Evolutionary conservation across 1,284 basidiomycete species (phyloP).

Genomic region (Phellopilus nigrolimitatus): DNA sequence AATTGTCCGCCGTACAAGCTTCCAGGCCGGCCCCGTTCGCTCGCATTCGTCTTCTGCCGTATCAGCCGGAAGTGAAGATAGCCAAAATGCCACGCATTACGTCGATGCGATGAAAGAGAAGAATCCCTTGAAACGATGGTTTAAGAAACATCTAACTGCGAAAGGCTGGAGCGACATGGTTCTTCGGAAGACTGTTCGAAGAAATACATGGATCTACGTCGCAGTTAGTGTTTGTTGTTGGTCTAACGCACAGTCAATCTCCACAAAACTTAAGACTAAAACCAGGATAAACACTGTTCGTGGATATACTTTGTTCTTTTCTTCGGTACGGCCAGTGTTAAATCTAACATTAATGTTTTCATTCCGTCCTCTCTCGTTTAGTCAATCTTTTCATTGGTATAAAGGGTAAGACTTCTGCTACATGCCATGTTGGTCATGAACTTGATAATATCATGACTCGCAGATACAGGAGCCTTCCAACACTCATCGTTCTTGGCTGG

Average conservation of each 20-base stretch:
- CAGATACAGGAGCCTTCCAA: slow-evolving; percentile 59
- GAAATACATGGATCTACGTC: slow-evolving; percentile 70
- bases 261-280: too few species aligned
- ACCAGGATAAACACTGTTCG: slow-evolving; percentile 25
- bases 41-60: slow-evolving; percentile 20
- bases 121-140: slow-evolving; percentile 26
- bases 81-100: slow-evolving; percentile 49
- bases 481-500: slow-evolving; percentile 64
- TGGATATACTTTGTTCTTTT: slow-evolving; percentile 5
- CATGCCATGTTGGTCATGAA: neutral
- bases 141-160: slow-evolving; percentile 5
- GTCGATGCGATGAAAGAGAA: slow-evolving; percentile 32
- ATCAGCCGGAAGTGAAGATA: slow-evolving; percentile 27
- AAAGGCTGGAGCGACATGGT: slow-evolving; percentile 27
- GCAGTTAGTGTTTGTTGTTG: too few species aligned
- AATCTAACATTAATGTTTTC: neutral
- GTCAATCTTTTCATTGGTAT: slow-evolving; percentile 71
- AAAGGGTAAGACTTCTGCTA: slow-evolving; percentile 46
- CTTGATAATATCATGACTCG: neutral
- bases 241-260: too few species aligned
- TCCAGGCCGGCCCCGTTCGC: slow-evolving; percentile 16
- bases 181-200: slow-evolving; percentile 54
- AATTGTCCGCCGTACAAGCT: slow-evolving; percentile 26
- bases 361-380: slow-evolving; percentile 23
- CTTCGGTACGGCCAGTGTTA: neutral